Evolutionary conservation across 2,329 filamentous ascomycete genomes (phyloP), one percentile per base, ranked within the genome.

Genomic region (Alternaria triticimaculans): DNA sequence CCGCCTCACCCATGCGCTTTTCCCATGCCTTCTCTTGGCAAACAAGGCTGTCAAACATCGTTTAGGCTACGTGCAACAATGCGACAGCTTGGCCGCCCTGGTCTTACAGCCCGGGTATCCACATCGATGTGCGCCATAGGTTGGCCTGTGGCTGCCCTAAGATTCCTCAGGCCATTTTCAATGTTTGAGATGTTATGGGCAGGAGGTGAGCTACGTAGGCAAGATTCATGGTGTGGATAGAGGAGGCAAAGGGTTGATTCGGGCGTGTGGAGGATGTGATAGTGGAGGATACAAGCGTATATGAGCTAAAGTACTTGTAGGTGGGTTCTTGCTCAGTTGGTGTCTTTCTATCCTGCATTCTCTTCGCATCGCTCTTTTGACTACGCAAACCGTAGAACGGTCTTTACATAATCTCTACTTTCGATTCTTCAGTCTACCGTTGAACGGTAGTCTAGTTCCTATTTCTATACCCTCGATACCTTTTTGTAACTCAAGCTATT

Each of bases 371-470:
- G 51, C 53, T 75, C 70, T 53, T 56, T 48, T 37, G 25, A 64
- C 66, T 68, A 63, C 49, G 58, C 64, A 63, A 63, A 51, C 71
- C 67, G 71, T 74, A 68, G 72, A 75, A 58, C 72, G 65, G 70
- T 65, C 59, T 67, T 72, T 66, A 67, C 57, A 53, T 68, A 62
- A 69, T 72, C 60, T 43, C 23, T 66, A 64, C 58, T 66, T 54
- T 58, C 54, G 55, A 50, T 50, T 62, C 57, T 56, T 48, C 25
- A 41, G 25, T 33, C 12, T 1, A 44, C 70, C 69, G 73, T 74
- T 76, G 73, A 74, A 64, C 72, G 67, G 72, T 70, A 59, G 48
- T 63, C 50, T 60, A 43, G 25, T 50, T 57, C 23, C 21, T 50
- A 43, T 21, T 45, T 59, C 25, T 56, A 23, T 33, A 23, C 43